phyloP scores from a whole-genome alignment of 192 early-diverging fungal species.

The Diversispora epigaea region DNA sequence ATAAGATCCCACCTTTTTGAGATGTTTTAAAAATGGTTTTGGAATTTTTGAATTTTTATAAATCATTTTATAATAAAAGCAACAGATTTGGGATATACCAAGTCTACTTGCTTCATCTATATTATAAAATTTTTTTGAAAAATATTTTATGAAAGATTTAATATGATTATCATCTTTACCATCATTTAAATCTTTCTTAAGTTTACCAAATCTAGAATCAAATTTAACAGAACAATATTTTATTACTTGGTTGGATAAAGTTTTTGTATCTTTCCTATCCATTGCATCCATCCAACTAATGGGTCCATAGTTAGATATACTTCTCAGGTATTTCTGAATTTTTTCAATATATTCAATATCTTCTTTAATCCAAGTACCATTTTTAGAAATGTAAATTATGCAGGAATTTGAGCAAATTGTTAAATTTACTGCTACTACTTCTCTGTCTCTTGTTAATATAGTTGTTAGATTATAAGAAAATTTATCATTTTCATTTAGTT shows the following conservation, averaged over 20 bases:
- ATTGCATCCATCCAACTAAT: background rate
- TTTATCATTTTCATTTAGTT: background rate
- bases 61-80: background rate
- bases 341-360: too few relatives aligned
- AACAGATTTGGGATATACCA: too few relatives aligned
- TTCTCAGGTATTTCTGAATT: background rate
- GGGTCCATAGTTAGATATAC: background rate
- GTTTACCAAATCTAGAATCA: background rate
- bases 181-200: background rate
- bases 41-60: background rate
- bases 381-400: too few relatives aligned
- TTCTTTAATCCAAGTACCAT: too few relatives aligned
- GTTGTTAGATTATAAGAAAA: background rate
- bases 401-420: too few relatives aligned
- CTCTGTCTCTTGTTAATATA: background rate
- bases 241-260: background rate
- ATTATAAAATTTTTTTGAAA: too few relatives aligned
- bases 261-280: background rate
- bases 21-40: background rate
- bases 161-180: background rate
- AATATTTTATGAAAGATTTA: background rate
- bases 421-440: too few relatives aligned
- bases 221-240: background rate
- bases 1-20: conserved; percentile 12
- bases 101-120: too few relatives aligned